A percentile compares a stretch with the other conserved stretches of the same genome.
phyloP scores from a whole-genome alignment of 345 rosid species.

The Pugionium cornutum region DNA sequence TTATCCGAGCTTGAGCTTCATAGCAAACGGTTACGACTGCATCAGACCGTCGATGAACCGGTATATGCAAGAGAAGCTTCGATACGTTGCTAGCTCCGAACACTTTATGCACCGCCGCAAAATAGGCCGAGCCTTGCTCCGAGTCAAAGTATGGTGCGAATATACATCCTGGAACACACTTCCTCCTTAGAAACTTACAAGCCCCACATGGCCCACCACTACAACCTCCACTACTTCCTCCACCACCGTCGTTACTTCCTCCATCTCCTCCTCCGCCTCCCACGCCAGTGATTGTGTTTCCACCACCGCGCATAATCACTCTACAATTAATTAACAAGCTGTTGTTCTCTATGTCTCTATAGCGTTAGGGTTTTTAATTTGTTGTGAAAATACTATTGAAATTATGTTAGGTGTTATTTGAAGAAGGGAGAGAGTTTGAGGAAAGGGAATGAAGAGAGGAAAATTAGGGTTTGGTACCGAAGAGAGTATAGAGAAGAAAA shows the following conservation, averaged over 20 bases:
- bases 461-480: slow-evolving; percentile 54
- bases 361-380: too few relatives aligned
- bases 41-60: slow-evolving; percentile 57
- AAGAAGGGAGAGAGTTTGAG: slow-evolving; percentile 19
- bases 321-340: background rate
- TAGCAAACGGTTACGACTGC: slow-evolving; percentile 72
- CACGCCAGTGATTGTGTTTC: slow-evolving; percentile 50
- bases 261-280: slow-evolving; percentile 35
- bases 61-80: slow-evolving; percentile 61
- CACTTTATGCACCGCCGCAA: slow-evolving; percentile 77
- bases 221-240: slow-evolving; percentile 32
- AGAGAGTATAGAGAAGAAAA: slow-evolving; percentile 43
- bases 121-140: slow-evolving; percentile 75
- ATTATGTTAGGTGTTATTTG: background rate
- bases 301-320: slow-evolving; percentile 49
- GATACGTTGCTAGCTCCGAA: slow-evolving; percentile 89
- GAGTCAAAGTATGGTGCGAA: slow-evolving; percentile 79
- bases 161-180: slow-evolving; percentile 77
- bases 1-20: slow-evolving; percentile 67
- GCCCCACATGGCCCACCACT: slow-evolving; percentile 75
- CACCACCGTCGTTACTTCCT: slow-evolving; percentile 16
- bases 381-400: too few relatives aligned
- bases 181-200: slow-evolving; percentile 75
- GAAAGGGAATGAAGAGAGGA: slow-evolving; percentile 26
- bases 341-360: background rate